phyloP scores from a whole-genome alignment of 306 rosid genomes.

The Prunus kanzakura region DNA sequence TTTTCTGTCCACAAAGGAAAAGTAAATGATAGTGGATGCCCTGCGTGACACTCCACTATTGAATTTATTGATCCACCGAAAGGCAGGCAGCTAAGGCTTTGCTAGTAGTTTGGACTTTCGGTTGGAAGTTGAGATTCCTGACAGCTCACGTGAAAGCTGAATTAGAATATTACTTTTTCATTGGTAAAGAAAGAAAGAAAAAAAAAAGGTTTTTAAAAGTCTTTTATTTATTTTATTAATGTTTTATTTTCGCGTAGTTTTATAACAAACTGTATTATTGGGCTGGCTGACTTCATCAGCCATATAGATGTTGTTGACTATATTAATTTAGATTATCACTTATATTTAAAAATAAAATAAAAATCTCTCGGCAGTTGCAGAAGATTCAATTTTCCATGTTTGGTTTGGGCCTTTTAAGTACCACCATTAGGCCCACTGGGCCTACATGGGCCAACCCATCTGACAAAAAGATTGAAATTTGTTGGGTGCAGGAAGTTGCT shows the following conservation, averaged over 20 bases:
- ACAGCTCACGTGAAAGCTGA: background rate
- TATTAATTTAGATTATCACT: no score
- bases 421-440: background rate
- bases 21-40: background rate
- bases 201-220: background rate
- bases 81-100: background rate
- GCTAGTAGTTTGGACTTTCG: slow-evolving; percentile 14
- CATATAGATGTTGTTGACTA: no score
- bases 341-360: no score
- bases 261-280: no score
- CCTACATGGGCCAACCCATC: background rate
- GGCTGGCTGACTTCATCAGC: no score
- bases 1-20: no score
- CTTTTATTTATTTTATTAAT: background rate
- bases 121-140: slow-evolving; percentile 4
- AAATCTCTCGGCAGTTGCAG: no score
- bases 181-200: background rate
- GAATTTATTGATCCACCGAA: background rate
- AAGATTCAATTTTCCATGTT: no score
- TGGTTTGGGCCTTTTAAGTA: no score
- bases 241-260: background rate
- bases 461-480: background rate
- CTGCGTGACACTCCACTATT: background rate
- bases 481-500: slow-evolving; percentile 66
- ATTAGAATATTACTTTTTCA: background rate